Evolutionary conservation across 345 rosid species (phyloP), one percentile per base, ranked within the genome.

Genomic region (Alliaria petiolata): DNA sequence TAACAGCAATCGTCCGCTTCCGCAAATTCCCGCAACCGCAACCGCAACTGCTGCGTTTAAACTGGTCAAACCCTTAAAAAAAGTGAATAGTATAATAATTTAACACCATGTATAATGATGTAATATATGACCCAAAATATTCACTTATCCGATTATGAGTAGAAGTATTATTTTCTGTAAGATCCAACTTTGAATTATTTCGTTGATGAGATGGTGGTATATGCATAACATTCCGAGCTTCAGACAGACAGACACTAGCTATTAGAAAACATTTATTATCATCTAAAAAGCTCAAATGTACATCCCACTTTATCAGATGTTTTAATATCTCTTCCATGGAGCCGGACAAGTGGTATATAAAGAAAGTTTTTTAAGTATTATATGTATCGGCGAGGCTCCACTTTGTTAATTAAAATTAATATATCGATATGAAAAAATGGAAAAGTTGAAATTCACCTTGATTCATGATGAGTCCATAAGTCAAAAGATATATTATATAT

Each of bases 401-500:
- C 54, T 65, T 49, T 40, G 47, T 19, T 57, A 57, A 14, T 7
- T 16, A 25, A 46, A 35, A 28, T 16, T 46, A 13, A 65, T 15
- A 62, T 52, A 62, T 42, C 22, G 47, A 15, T 26, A 26, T 25
- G 39, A 15, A 62, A 14, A 62, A 54, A 3, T 28, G 35, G 19
- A 49, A 67, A 67, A 60, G 56, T n/a, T 51, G 63, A 52, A 44
- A 51, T 33, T 34, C 65, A 54, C 36, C 10, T 75, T 68, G 49
- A 43, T 67, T 52, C 44, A 64, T 43, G 63, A 64, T 43, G 63
- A 69, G 70, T 54, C 3, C 63, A 49, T 52, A 76, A 69, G 75
- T 76, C 75, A 76, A 62, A 69, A 76, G 65, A 62, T 36, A n/a
- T n/a, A n/a, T n/a, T n/a, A n/a, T n/a, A n/a, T n/a, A 19, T 28